These are phyloP conservation scores for Elsinoe perseae DNA, from an alignment of 2,329 filamentous ascomycete species.

Conservation along the genomic window DNA sequence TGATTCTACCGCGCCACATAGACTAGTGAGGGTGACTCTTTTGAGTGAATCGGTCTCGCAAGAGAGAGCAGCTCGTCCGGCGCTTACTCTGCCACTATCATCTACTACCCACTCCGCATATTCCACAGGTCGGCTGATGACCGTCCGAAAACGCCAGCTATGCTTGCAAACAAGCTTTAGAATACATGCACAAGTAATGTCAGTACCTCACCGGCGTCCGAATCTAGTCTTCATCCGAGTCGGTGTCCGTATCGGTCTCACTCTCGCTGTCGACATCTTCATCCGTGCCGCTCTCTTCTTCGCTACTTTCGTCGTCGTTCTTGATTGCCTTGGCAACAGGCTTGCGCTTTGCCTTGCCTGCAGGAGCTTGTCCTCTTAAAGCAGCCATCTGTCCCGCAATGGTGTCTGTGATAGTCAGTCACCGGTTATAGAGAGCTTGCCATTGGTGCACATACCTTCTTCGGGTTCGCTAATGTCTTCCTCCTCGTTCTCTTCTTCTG, in stretches of 20 bases:
- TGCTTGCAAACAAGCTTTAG: conserved; percentile 11
- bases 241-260: conserved; percentile 48
- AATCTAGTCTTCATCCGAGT: conserved; percentile 64
- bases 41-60: background rate
- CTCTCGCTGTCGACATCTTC: conserved; percentile 29
- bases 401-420: conserved; percentile 24
- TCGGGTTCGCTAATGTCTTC: conserved; percentile 94
- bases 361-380: conserved; percentile 28
- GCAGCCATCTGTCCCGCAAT: conserved; percentile 34
- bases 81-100: background rate
- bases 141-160: background rate
- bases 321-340: conserved; percentile 19
- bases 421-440: background rate
- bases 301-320: conserved; percentile 30
- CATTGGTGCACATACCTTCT: conserved; percentile 60
- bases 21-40: background rate
- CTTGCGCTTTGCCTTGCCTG: conserved; percentile 19
- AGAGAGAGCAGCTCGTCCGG: background rate
- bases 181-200: conserved; percentile 10
- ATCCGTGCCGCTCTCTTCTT: conserved; percentile 33
- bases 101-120: background rate
- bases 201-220: background rate
- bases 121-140: background rate
- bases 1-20: background rate
- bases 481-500: conserved; percentile 63